phyloP scores from a whole-genome alignment of 192 early-diverging fungal genomes.

The Glomus cerebriforme region DNA sequence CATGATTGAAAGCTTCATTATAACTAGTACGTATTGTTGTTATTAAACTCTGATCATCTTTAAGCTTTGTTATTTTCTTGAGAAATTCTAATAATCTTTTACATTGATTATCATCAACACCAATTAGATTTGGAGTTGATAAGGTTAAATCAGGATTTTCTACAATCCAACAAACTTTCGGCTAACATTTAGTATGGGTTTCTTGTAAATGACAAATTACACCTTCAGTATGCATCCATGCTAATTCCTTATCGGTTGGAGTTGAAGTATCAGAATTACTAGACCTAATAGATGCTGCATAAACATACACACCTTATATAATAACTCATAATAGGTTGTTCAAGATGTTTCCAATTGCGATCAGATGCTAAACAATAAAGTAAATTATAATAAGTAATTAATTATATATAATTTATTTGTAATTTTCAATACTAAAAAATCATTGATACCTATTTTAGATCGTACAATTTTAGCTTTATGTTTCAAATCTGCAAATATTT shows the following conservation, averaged over 20 bases:
- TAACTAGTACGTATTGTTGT: background rate
- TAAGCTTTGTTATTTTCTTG: background rate
- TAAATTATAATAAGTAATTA: background rate
- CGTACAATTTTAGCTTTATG: constrained; percentile 4
- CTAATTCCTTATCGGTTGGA: background rate
- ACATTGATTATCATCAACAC: background rate
- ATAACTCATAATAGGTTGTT: background rate
- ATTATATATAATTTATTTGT: no score
- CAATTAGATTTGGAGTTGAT: background rate
- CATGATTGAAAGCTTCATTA: background rate
- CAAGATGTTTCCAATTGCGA: background rate
- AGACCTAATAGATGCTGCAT: background rate
- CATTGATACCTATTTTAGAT: background rate
- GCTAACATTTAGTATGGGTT: background rate
- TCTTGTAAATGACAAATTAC: background rate
- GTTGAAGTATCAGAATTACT: background rate
- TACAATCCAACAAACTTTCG: background rate
- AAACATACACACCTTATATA: constrained; percentile 2
- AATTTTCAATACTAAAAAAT: no score
- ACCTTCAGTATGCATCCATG: background rate
- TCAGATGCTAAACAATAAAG: background rate
- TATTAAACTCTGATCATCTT: background rate
- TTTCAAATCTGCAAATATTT: constrained; percentile 12
- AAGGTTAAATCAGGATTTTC: background rate
- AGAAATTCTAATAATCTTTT: background rate